Conservation (phyloP, 2,329 filamentous ascomycete genomes). For the Sclerotinia trifoliorum region DNA sequence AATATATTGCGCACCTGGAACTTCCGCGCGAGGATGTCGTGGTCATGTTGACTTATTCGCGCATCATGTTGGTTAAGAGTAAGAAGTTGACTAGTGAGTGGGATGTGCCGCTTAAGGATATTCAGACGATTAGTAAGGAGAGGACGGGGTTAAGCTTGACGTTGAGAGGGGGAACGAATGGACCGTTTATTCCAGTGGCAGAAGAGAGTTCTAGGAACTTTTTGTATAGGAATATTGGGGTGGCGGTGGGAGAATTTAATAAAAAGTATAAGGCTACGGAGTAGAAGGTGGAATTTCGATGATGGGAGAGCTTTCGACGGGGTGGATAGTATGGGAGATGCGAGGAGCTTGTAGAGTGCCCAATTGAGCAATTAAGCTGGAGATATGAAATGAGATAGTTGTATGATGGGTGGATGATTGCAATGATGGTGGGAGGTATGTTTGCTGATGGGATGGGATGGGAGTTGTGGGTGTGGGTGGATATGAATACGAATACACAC, state of each 20-base stretch:
- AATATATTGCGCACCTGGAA: slow-evolving; percentile 95
- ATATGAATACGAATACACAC: slow-evolving; percentile 12
- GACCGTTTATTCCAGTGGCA: slow-evolving; percentile 90
- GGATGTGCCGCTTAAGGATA: slow-evolving; percentile 93
- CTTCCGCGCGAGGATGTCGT: slow-evolving; percentile 84
- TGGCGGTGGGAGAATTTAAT: slow-evolving; percentile 68
- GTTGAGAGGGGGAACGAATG: slow-evolving; percentile 85
- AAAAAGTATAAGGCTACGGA: slow-evolving; percentile 48
- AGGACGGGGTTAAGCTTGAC: slow-evolving; percentile 88
- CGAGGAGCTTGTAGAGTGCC: slow-evolving; percentile 33
- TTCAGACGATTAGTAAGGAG: slow-evolving; percentile 97
- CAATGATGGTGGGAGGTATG: slow-evolving; percentile 11
- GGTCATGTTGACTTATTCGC: slow-evolving; percentile 81
- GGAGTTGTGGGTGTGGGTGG: not conserved
- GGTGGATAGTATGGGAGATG: slow-evolving; percentile 23
- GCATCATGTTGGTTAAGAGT: slow-evolving; percentile 87
- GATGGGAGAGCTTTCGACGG: slow-evolving; percentile 20
- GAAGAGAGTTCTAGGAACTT: slow-evolving; percentile 73
- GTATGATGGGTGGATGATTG: not conserved
- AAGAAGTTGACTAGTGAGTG: slow-evolving; percentile 86
- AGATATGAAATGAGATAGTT: too few relatives aligned
- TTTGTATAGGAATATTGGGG: slow-evolving; percentile 63
- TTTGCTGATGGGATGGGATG: not conserved
- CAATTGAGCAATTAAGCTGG: not conserved
- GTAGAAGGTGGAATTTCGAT: slow-evolving; percentile 34